phyloP scores from a whole-genome alignment of 1,139 yeast species.

The Geotrichum restrictum region DNA sequence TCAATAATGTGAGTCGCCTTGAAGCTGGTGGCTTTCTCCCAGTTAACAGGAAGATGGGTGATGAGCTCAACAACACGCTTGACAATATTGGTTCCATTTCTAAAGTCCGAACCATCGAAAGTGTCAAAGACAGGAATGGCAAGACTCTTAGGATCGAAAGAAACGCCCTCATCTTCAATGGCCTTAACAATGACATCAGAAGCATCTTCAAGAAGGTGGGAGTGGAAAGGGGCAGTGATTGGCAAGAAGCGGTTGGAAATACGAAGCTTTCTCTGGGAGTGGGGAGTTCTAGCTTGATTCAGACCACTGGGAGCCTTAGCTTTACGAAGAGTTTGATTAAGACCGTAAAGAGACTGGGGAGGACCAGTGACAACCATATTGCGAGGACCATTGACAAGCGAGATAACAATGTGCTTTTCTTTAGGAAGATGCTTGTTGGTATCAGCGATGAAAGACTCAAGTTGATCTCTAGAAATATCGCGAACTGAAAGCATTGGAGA shows the following conservation, averaged over 20 bases:
- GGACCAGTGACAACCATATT: constrained; percentile 96
- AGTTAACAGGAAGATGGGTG: constrained; percentile 83
- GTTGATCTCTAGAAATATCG: constrained; percentile 76
- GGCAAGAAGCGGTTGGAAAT: constrained; percentile 93
- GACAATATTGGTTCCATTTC: constrained; percentile 48
- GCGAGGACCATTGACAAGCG: constrained; percentile 92
- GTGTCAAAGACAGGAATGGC: constrained; percentile 91
- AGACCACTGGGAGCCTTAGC: constrained; percentile 92
- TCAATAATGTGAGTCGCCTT: constrained; percentile 83
- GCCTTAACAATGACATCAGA: constrained; percentile 64
- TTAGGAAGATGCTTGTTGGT: constrained; percentile 91
- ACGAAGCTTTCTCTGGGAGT: constrained; percentile 86
- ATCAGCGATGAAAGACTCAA: constrained; percentile 70
- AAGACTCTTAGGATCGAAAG: constrained; percentile 53
- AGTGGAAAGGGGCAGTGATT: constrained; percentile 94
- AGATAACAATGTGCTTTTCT: constrained; percentile 85
- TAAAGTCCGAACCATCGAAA: constrained; percentile 72
- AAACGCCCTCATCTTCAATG: constrained; percentile 53
- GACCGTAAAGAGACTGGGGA: constrained; percentile 96
- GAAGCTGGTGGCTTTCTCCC: constrained; percentile 87
- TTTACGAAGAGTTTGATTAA: constrained; percentile 85
- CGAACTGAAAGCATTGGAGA: constrained; percentile 95
- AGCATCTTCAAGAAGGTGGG: constrained; percentile 74
- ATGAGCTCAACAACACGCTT: constrained; percentile 74
- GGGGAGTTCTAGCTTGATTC: constrained; percentile 92